A percentile compares a stretch with the other conserved stretches of the same genome.
Evolutionary conservation across 441 rosid species (phyloP).

Genomic region (Sinapis alba): DNA sequence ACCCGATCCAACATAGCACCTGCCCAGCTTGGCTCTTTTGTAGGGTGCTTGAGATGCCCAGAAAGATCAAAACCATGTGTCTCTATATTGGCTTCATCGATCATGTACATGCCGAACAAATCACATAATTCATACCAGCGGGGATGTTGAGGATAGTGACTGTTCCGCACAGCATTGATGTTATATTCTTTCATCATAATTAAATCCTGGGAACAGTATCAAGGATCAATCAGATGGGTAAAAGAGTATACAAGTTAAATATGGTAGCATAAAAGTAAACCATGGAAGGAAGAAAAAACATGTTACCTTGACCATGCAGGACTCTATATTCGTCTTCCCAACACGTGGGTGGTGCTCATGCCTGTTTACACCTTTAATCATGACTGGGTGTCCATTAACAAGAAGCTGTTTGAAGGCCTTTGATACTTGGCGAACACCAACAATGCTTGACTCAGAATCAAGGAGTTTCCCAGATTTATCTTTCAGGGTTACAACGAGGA

Average conservation of each 20-base stretch:
- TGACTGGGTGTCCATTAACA: constrained; percentile 86
- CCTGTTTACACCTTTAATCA: constrained; percentile 95
- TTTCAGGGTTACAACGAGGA: constrained; percentile 81
- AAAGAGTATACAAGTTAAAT: neutral
- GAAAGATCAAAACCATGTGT: constrained; percentile 89
- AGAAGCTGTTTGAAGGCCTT: constrained; percentile 93
- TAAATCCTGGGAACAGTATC: constrained; percentile 66
- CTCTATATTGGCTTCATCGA: constrained; percentile 99
- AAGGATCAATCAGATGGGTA: neutral
- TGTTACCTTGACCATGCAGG: constrained; percentile 95
- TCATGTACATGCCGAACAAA: constrained; percentile 97
- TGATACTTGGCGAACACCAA: constrained; percentile 83
- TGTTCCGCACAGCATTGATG: constrained; percentile 94
- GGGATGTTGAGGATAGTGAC: constrained; percentile 99
- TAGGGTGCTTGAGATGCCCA: constrained; percentile 88
- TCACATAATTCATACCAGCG: constrained; percentile 98
- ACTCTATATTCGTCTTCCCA: constrained; percentile 94
- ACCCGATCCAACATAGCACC: constrained; percentile 95
- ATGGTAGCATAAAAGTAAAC: constrained; percentile 24
- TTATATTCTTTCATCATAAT: constrained; percentile 93
- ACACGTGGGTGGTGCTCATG: constrained; percentile 99
- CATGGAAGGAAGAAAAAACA: constrained; percentile 14
- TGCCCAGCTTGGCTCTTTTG: constrained; percentile 89
- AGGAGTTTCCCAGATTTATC: constrained; percentile 73
- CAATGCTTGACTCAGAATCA: constrained; percentile 94